phyloP scores from a whole-genome alignment of 163 green algal genomes.

The Scenedesmus sp. region DNA sequence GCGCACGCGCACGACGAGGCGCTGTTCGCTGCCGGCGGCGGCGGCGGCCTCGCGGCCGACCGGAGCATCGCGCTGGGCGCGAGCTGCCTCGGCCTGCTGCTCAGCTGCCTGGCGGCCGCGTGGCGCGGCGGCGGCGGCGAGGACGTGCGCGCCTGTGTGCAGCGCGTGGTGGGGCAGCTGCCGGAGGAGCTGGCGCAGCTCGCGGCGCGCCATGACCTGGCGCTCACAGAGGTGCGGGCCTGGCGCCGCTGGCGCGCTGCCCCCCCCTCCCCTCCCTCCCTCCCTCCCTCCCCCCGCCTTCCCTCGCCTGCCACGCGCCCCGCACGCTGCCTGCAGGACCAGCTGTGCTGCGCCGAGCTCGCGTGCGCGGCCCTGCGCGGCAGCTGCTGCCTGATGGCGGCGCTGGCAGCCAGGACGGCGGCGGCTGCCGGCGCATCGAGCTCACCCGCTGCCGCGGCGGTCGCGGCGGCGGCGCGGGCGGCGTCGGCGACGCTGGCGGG shows the following conservation, averaged over 20 bases:
- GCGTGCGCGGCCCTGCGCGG: not conserved
- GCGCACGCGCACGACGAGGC: conserved; percentile 2
- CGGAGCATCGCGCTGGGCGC: conserved; percentile 7
- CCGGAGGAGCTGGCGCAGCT: not conserved
- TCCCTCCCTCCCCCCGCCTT: no score
- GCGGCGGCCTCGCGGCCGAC: not conserved
- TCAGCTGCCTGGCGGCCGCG: not conserved
- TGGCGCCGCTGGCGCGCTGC: no score
- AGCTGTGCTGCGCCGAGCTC: not conserved
- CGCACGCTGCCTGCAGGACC: not conserved
- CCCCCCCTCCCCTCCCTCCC: no score
- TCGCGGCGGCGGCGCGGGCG: not conserved
- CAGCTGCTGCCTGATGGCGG: not conserved
- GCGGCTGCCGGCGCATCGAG: not conserved
- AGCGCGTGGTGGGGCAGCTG: conserved; percentile 6
- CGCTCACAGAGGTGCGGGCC: conserved; percentile 7
- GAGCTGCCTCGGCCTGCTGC: conserved; percentile 31
- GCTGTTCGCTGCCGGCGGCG: not conserved
- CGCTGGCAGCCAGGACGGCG: conserved; percentile 2
- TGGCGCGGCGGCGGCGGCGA: no score
- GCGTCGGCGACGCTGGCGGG: not conserved
- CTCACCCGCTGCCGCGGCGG: not conserved
- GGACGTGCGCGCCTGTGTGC: no score
- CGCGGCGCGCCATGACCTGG: not conserved
- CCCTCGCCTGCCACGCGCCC: no score